Conservation (phyloP, 2,329 filamentous ascomycete species). For the Aspergillus pseudoviridinutans region DNA sequence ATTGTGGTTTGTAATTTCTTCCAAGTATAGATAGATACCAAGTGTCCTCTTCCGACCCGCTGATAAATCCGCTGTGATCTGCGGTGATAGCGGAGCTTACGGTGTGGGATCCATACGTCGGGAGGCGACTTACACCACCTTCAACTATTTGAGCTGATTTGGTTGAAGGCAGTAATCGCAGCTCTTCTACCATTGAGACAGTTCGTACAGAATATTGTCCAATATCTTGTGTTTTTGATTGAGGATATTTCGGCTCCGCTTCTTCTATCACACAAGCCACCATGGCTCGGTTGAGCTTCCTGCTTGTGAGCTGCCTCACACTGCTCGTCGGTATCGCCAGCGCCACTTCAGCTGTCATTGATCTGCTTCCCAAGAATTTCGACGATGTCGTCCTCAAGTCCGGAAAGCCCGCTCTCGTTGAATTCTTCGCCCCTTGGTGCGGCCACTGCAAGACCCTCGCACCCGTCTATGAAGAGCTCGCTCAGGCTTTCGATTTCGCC, state of each 20-base stretch:
- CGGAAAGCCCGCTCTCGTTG: conserved; percentile 91
- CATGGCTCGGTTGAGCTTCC: conserved; percentile 45
- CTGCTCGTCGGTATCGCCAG: conserved; percentile 53
- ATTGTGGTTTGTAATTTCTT: neutral
- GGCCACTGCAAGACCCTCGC: conserved; percentile 98
- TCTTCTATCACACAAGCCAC: neutral
- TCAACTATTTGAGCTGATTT: neutral
- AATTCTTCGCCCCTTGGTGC: conserved; percentile 99
- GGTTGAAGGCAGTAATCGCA: neutral
- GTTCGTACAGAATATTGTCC: neutral
- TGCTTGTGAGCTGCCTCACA: conserved; percentile 46
- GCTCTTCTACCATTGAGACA: neutral
- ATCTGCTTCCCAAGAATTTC: conserved; percentile 87
- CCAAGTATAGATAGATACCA: conserved; percentile 22
- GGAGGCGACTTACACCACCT: neutral
- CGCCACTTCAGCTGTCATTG: conserved; percentile 76
- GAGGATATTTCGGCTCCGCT: neutral
- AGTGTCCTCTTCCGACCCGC: conserved; percentile 31
- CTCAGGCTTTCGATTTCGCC: conserved; percentile 65
- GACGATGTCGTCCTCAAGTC: conserved; percentile 84
- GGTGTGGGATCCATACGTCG: neutral
- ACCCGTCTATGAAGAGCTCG: conserved; percentile 91
- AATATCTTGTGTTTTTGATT: neutral
- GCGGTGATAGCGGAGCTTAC: neutral
- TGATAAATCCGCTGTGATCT: conserved; percentile 8